Evolutionary conservation across 1,284 basidiomycete genomes (phyloP), one percentile per base, ranked within the genome.

Genomic region (Ceratobasidium sp.): DNA sequence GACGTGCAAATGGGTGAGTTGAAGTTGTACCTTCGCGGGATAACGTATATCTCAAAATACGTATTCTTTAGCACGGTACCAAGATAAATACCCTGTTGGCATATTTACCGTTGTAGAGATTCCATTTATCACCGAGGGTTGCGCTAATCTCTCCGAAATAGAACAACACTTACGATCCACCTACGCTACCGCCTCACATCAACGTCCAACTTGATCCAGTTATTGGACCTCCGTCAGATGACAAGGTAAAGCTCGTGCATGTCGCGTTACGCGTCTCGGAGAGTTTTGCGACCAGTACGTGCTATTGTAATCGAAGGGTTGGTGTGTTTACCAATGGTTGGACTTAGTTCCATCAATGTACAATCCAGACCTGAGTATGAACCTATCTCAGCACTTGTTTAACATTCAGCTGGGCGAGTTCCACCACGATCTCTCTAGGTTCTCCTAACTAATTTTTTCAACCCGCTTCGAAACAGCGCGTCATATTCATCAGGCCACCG

Each of bases 1-100:
- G 31, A 33, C 15, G 47, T 62, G 6, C 71, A 73, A 41, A 73
- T 73, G 71, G 59, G 71, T 73, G 48, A 14, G 71, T 22, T 45
- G 36, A 41, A 41, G 6, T 41, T 11, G 36, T 41, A 11, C 36
- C 11, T 59, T 41, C n/a, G 31, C 11, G 4, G 4, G 14, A 36
- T 50, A 9, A 17, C 36, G 6, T 4, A 41, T 41, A 11, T 41
- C 36, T 11, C 11, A 41, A n/a, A n/a, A 4, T 41, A 41, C 11
- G 36, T 41, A 41, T 41, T 41, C 7, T 27, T 29, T 50, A 64
- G 62, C 45, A 27, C 11, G 24, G 17, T 50, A 64, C 36, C 24
- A 47, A 29, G 62, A 50, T 2, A 50, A 22, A 24, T 50, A 48
- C 33, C 62, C 62, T 22, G 31, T 45, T 7, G 33, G n/a, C 19